A percentile compares a stretch with the other conserved stretches of the same genome.
Evolutionary conservation across 768 basidiomycete species (phyloP).

Genomic region (Hypsizygus marmoreus): DNA sequence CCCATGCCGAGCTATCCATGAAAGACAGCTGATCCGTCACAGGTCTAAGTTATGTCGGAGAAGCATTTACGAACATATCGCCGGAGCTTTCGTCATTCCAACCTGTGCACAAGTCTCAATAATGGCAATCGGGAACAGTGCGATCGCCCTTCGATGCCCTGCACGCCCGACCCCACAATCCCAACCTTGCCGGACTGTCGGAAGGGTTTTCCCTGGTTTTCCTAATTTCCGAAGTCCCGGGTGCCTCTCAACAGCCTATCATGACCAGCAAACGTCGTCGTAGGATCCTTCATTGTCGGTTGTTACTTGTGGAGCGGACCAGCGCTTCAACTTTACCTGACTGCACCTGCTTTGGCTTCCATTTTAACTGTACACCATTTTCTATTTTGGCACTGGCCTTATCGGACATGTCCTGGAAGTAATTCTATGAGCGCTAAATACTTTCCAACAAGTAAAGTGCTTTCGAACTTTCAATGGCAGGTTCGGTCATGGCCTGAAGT

Average conservation of each 20-base stretch:
- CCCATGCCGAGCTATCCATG: no score
- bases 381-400: no score
- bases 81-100: neutral
- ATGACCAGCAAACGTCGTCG: neutral
- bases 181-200: no score
- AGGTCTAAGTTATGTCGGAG: neutral
- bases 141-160: neutral
- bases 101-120: neutral
- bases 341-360: no score
- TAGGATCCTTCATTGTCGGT: neutral
- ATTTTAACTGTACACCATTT: neutral
- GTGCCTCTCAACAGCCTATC: no score
- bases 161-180: neutral
- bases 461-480: no score
- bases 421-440: no score
- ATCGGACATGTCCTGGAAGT: no score
- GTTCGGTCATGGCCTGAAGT: no score
- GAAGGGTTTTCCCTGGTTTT: no score
- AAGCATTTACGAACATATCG: neutral
- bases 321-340: neutral
- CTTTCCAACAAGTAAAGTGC: no score
- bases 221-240: neutral
- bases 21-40: no score
- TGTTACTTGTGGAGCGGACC: neutral
- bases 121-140: neutral